A percentile compares a stretch with the other conserved stretches of the same genome.
These are phyloP conservation scores for Neurospora terricola DNA, from an alignment of 495 filamentous ascomycete species.

Conservation along the genomic window DNA sequence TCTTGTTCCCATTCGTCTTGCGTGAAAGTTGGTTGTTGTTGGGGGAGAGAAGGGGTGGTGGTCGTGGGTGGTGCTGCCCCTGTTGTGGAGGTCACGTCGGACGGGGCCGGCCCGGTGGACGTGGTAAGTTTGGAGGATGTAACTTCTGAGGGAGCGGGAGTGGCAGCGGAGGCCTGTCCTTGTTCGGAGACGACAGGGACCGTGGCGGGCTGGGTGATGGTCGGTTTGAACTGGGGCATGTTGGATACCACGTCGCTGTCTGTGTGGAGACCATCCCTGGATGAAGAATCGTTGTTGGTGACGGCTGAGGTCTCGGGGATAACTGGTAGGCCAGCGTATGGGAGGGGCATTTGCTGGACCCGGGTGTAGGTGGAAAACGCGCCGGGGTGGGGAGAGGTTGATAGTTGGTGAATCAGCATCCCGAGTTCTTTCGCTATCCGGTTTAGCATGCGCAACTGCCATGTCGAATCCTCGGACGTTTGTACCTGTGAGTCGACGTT, in stretches of 20 bases:
- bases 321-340: conserved; percentile 45
- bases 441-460: conserved; percentile 71
- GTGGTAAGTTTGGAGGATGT: neutral
- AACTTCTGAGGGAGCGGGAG: neutral
- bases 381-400: conserved; percentile 54
- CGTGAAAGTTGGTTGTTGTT: conserved; percentile 23
- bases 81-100: neutral
- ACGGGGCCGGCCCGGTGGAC: neutral
- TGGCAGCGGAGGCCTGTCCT: neutral
- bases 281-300: conserved; percentile 6
- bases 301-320: conserved; percentile 39
- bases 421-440: conserved; percentile 82
- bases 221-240: conserved; percentile 41
- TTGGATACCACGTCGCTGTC: conserved; percentile 9
- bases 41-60: conserved; percentile 1
- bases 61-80: neutral
- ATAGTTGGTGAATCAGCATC: conserved; percentile 68
- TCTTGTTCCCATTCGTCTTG: conserved; percentile 84
- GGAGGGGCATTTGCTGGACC: conserved; percentile 40
- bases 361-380: conserved; percentile 69
- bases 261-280: neutral
- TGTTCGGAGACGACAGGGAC: neutral
- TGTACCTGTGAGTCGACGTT: conserved; percentile 21
- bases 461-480: conserved; percentile 38
- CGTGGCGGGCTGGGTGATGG: conserved; percentile 25